These are phyloP conservation scores for Coccomyxa sp. DNA, from an alignment of 139 green algal species.

Conservation along the genomic window DNA sequence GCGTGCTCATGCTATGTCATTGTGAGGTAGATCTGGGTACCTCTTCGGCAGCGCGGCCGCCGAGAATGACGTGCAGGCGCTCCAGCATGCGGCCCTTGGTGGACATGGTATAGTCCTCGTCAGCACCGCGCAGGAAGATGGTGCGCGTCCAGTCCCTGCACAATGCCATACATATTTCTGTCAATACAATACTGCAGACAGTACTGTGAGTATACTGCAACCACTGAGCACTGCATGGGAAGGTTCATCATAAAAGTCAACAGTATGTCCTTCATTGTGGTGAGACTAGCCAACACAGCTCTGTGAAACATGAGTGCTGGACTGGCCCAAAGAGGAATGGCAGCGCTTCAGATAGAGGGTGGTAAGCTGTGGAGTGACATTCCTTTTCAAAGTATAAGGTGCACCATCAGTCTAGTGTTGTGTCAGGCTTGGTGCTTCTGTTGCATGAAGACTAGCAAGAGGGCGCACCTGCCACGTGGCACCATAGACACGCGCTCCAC, in stretches of 20 bases:
- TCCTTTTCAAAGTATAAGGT: too few species aligned
- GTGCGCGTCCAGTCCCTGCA: slow-evolving; percentile 57
- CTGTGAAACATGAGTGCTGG: too few species aligned
- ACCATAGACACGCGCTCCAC: slow-evolving; percentile 78
- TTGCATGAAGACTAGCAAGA: too few species aligned
- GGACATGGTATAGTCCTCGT: slow-evolving; percentile 78
- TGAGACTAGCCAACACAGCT: too few species aligned
- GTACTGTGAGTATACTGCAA: background rate
- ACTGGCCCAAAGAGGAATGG: too few species aligned
- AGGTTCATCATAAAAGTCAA: too few species aligned
- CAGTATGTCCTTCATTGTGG: too few species aligned
- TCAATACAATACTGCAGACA: background rate
- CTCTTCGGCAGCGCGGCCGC: slow-evolving; percentile 56
- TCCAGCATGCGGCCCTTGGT: slow-evolving; percentile 72
- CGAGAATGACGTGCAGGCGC: slow-evolving; percentile 63
- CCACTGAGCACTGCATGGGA: too few species aligned
- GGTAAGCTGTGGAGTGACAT: too few species aligned
- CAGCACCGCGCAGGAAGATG: slow-evolving; percentile 59
- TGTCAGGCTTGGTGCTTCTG: too few species aligned
- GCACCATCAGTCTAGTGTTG: too few species aligned
- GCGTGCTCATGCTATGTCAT: background rate
- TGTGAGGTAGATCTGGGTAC: background rate
- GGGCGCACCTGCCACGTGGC: slow-evolving; percentile 34
- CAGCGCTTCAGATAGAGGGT: too few species aligned
- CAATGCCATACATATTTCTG: background rate